A percentile compares a stretch with the other conserved stretches of the same genome.
These are phyloP conservation scores for Verticillium longisporum DNA, from an alignment of 2,329 filamentous ascomycete species.

Conservation along the genomic window DNA sequence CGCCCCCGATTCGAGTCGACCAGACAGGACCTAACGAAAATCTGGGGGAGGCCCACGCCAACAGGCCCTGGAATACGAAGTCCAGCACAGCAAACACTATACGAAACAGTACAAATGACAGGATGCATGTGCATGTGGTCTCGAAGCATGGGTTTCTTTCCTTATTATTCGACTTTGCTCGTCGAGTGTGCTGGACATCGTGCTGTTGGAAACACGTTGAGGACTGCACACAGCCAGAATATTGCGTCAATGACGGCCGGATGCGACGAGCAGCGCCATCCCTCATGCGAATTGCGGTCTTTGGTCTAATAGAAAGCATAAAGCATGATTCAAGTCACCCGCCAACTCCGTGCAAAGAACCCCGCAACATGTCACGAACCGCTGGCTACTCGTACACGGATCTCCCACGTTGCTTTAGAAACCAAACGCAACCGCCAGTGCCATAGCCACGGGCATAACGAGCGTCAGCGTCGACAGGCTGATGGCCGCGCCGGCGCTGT, in stretches of 20 bases:
- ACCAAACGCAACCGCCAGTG: constrained; percentile 1
- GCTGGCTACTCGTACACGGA: not conserved
- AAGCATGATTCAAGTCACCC: not conserved
- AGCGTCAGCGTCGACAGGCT: not conserved
- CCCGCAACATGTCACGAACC: not conserved
- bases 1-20: not conserved
- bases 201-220: not conserved
- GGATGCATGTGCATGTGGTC: no score
- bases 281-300: not conserved
- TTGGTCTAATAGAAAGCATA: not conserved
- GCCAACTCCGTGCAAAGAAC: not conserved
- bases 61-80: not conserved
- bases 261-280: not conserved
- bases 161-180: not conserved
- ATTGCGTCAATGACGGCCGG: not conserved
- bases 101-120: no score
- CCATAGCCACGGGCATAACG: not conserved
- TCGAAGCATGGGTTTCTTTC: not conserved
- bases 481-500: not conserved
- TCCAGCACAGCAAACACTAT: no score
- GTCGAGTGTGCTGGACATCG: not conserved
- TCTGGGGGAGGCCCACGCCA: not conserved
- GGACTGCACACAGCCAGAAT: not conserved
- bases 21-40: not conserved
- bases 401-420: not conserved